Base-by-base conservation (phyloP, 805 yeast genomes). In the Nakazawaea ernobii region DNA sequence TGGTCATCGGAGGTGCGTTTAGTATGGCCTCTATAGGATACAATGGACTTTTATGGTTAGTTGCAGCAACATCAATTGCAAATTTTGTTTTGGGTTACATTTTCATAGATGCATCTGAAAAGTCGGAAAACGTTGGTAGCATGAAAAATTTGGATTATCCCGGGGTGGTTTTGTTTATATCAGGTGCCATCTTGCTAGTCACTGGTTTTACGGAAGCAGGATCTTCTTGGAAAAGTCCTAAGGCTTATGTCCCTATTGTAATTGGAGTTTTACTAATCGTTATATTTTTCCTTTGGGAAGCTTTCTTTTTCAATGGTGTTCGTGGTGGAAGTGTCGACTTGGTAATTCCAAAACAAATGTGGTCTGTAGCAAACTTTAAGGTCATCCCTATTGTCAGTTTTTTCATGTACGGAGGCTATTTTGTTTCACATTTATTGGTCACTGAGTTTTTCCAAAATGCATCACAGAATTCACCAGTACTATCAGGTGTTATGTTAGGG, bases 141-240 rank as follows among this genome's bases (percentile, higher is more conserved):
- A 54, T 61, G 11, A 56, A 51, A 44, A 52, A 68, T 48, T 42
- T 73, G 32, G 71, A 74, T 44, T 70, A 57, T 49, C 48, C 52
- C n/a, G 75, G 73, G 9, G 57, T 65, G 0, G 7, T 58, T 0
- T 10, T 65, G 11, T 49, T 71, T 10, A 65, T 73, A 17, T 43
- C 54, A 14, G 75, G 74, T 0, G 52, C 62, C 4, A 37, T 72
- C 2, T 53, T 74, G 33, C 51, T 72, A 2, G 71, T 73, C 27
- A 60, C 69, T 8, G 80, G 76, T 0, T 58, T 74, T 40, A 71
- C 74, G 0, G 70, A 72, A 52, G 76, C 74, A 20, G 77, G 77
- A 24, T 64, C 62, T 6, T 55, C 58, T 0, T 74, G 79, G 78
- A 58, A 59, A 2, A 46, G 60, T 1, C 70, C 77, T 1, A 55